phyloP scores from a whole-genome alignment of 805 yeast genomes.

The Saccharomycopsis amapae region DNA sequence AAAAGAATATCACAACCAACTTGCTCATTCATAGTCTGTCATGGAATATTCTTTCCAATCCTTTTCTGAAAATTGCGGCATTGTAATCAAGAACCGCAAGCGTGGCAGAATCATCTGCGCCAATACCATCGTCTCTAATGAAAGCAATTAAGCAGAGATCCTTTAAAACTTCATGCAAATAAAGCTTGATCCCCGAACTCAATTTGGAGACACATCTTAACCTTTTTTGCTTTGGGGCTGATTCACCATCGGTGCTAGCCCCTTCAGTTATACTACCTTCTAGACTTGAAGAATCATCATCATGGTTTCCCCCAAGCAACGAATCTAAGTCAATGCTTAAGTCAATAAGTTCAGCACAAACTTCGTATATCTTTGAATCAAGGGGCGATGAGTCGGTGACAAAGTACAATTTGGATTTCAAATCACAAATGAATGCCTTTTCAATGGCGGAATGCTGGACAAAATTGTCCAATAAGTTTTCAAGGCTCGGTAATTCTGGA shows the following conservation, averaged over 20 bases:
- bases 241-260: background rate
- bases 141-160: constrained; percentile 89
- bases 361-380: constrained; percentile 91
- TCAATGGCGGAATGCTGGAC: constrained; percentile 88
- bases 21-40: background rate
- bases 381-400: constrained; percentile 96
- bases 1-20: background rate
- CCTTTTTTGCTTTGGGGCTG: constrained; percentile 2
- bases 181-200: constrained; percentile 77
- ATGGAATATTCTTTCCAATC: constrained; percentile 53
- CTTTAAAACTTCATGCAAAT: constrained; percentile 84
- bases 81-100: constrained; percentile 80
- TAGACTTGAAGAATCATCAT: background rate
- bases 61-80: constrained; percentile 69
- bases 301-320: constrained; percentile 44
- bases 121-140: constrained; percentile 51
- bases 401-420: constrained; percentile 86
- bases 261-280: constrained; percentile 11
- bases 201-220: constrained; percentile 45
- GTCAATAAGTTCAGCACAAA: constrained; percentile 95
- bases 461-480: constrained; percentile 79
- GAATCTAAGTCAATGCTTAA: constrained; percentile 85
- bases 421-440: constrained; percentile 86
- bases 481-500: constrained; percentile 81
- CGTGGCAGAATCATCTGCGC: constrained; percentile 36